These are phyloP conservation scores for Aspergillus leporis DNA, from an alignment of 495 filamentous ascomycete genomes.

Conservation along the genomic window DNA sequence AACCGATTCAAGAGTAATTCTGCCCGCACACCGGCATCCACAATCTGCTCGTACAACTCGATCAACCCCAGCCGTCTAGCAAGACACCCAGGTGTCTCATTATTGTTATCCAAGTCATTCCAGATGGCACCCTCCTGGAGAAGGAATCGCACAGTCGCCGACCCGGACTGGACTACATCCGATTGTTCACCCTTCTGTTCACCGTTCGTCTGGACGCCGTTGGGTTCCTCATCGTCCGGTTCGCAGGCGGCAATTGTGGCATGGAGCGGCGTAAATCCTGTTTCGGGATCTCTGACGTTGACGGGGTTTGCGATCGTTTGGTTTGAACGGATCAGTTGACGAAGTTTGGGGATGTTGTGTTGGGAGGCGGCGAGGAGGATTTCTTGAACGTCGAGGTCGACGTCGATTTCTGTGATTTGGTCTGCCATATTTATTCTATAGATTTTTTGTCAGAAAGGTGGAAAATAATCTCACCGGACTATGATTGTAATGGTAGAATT, in stretches of 20 bases:
- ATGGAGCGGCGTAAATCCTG: constrained; percentile 85
- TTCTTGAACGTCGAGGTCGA: constrained; percentile 47
- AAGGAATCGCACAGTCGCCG: constrained; percentile 70
- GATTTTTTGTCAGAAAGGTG: not conserved
- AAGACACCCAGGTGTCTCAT: constrained; percentile 91
- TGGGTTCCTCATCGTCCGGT: constrained; percentile 38
- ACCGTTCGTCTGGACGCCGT: constrained; percentile 24
- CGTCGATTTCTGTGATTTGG: constrained; percentile 35
- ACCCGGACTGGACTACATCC: constrained; percentile 54
- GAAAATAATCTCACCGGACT: no score
- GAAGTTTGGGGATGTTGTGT: constrained; percentile 76
- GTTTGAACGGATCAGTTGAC: constrained; percentile 66
- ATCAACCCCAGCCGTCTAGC: constrained; percentile 67
- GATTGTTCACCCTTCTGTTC: constrained; percentile 50
- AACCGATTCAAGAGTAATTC: constrained; percentile 79
- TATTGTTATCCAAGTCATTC: constrained; percentile 86
- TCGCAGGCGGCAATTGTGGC: constrained; percentile 86
- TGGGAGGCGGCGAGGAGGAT: constrained; percentile 81
- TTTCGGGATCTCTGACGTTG: constrained; percentile 79
- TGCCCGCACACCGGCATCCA: constrained; percentile 88
- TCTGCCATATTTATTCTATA: constrained; percentile 25
- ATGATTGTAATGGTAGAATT: no score
- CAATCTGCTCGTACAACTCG: constrained; percentile 80
- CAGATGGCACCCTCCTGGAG: constrained; percentile 90
- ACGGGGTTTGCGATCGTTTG: constrained; percentile 52